A percentile compares a stretch with the other conserved stretches of the same genome.
Evolutionary conservation across 345 rosid genomes (phyloP).

Genomic region (Populus simonii): DNA sequence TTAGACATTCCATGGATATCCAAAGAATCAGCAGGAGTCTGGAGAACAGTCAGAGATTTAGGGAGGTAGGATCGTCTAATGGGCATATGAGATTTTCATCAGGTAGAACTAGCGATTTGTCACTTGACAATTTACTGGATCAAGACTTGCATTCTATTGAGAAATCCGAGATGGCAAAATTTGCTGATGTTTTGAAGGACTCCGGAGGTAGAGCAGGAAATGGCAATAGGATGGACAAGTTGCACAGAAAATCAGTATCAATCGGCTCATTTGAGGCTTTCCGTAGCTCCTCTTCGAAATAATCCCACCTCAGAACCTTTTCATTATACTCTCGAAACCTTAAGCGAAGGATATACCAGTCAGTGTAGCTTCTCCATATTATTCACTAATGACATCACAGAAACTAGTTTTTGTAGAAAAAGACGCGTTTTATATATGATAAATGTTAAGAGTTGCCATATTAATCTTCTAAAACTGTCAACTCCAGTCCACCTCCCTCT

Average conservation of each 20-base stretch:
- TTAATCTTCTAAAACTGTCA: neutral
- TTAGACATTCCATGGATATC: slow-evolving; percentile 49
- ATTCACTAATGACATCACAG: neutral
- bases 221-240: slow-evolving; percentile 16
- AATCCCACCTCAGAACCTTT: neutral
- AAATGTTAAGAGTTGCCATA: neutral
- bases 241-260: slow-evolving; percentile 48
- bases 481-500: neutral
- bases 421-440: neutral
- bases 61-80: slow-evolving; percentile 25
- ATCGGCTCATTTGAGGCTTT: slow-evolving; percentile 8
- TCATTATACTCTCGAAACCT: neutral
- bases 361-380: neutral
- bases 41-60: slow-evolving; percentile 24
- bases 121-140: slow-evolving; percentile 8
- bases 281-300: slow-evolving; percentile 8
- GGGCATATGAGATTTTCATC: slow-evolving; percentile 14
- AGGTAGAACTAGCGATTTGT: slow-evolving; percentile 16
- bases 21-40: slow-evolving; percentile 41
- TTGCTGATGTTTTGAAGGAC: slow-evolving; percentile 53
- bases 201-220: slow-evolving; percentile 27
- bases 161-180: slow-evolving; percentile 57
- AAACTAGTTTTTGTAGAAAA: slow-evolving; percentile 4
- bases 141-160: slow-evolving; percentile 2
- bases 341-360: neutral